Conservation (phyloP, 2,329 filamentous ascomycete species). For the Thielaviopsis cerberus region DNA sequence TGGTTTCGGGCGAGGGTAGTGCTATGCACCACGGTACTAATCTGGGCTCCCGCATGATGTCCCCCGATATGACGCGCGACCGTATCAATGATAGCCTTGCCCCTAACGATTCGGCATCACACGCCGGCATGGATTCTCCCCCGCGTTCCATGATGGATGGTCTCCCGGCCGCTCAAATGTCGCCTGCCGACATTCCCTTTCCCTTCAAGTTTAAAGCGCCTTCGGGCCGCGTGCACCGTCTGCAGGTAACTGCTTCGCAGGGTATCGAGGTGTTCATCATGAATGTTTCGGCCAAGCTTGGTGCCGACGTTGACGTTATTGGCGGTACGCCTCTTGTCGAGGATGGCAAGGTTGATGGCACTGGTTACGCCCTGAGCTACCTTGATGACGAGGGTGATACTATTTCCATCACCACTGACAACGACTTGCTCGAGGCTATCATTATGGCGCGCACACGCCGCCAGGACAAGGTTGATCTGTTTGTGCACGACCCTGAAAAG, state of each 20-base stretch:
- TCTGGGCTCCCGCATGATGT: conserved; percentile 55
- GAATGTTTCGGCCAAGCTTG: conserved; percentile 68
- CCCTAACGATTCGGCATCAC: conserved; percentile 86
- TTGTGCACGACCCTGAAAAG: conserved; percentile 83
- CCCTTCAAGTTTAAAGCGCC: conserved; percentile 99
- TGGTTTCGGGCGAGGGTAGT: conserved; percentile 81
- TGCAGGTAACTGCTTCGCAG: conserved; percentile 65
- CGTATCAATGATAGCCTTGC: conserved; percentile 64
- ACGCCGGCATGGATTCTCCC: conserved; percentile 66
- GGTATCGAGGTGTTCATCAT: conserved; percentile 65
- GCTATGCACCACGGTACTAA: conserved; percentile 38
- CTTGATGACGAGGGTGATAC: conserved; percentile 93
- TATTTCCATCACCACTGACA: conserved; percentile 89
- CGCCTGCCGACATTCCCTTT: conserved; percentile 59
- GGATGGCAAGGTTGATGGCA: conserved; percentile 56
- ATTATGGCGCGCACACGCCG: conserved; percentile 57
- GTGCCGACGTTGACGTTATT: conserved; percentile 61
- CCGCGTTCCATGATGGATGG: conserved; percentile 40
- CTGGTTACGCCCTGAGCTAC: conserved; percentile 84
- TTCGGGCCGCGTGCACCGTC: conserved; percentile 76
- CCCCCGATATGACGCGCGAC: conserved; percentile 57
- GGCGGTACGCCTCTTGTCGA: conserved; percentile 64
- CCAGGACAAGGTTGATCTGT: conserved; percentile 89
- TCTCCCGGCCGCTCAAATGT: conserved; percentile 28
- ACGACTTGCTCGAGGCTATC: conserved; percentile 81